phyloP scores from a whole-genome alignment of 1,284 basidiomycete genomes.

The Pseudozyma hubeiensis region DNA sequence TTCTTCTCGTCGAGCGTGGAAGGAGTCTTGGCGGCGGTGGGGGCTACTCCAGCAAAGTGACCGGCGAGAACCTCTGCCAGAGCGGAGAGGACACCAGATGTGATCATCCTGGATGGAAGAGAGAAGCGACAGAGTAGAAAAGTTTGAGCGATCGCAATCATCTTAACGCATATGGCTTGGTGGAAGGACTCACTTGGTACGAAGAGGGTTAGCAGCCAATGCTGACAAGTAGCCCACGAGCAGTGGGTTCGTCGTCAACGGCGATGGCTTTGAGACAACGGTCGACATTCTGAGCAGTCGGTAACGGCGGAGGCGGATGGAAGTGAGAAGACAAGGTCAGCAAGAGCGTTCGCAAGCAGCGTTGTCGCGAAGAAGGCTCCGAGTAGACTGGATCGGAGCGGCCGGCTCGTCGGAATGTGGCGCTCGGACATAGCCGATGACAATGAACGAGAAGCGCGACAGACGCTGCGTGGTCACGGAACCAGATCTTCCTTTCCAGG shows the following conservation, averaged over 20 bases:
- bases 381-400: neutral
- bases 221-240: conserved; percentile 52
- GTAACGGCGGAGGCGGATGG: neutral
- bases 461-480: neutral
- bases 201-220: conserved; percentile 59
- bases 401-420: neutral
- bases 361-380: neutral
- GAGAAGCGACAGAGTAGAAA: no score
- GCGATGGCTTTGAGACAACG: conserved; percentile 42
- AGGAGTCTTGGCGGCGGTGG: conserved; percentile 32
- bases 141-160: neutral
- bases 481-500: no score
- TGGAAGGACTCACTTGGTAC: conserved; percentile 47
- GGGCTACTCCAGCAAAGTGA: conserved; percentile 54
- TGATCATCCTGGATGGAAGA: conserved; percentile 44
- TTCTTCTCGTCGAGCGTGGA: conserved; percentile 41
- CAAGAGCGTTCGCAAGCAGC: neutral
- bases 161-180: no score
- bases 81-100: conserved; percentile 55
- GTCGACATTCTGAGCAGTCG: conserved; percentile 28
- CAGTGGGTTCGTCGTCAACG: conserved; percentile 47
- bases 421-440: conserved; percentile 13
- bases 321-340: conserved; percentile 4
- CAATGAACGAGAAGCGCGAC: neutral
- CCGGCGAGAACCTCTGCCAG: conserved; percentile 59